phyloP scores from a whole-genome alignment of 2,329 filamentous ascomycete genomes.

The Escovopsis sp. region DNA sequence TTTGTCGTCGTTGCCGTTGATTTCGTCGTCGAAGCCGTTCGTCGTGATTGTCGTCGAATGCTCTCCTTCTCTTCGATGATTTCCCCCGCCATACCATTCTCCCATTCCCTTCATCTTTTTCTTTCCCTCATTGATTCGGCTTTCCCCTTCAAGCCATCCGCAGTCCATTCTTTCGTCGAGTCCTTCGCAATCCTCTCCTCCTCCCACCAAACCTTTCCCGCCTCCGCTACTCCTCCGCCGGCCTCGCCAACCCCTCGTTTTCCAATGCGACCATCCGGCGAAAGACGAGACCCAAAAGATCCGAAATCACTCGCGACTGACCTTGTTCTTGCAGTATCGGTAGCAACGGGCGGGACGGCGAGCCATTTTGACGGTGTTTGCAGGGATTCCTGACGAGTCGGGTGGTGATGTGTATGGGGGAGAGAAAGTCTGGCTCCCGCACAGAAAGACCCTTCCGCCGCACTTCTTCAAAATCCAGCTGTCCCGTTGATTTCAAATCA shows the following conservation, averaged over 20 bases:
- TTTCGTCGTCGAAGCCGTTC: no score
- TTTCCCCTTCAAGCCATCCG: no score
- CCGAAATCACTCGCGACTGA: slow-evolving; percentile 28
- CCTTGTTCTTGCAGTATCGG: slow-evolving; percentile 99
- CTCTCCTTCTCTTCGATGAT: no score
- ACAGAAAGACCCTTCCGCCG: slow-evolving; percentile 14
- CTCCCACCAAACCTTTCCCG: background rate
- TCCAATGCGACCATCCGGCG: no score
- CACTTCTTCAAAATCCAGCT: slow-evolving; percentile 15
- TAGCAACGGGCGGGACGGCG: slow-evolving; percentile 99
- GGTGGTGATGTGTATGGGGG: slow-evolving; percentile 21
- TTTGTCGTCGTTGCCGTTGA: no score
- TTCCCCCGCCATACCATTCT: no score
- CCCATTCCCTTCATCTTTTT: no score
- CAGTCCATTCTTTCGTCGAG: no score
- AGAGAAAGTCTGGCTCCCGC: slow-evolving; percentile 12
- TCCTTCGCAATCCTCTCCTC: background rate
- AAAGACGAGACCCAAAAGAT: no score
- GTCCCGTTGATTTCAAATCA: slow-evolving; percentile 43
- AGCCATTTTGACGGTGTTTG: slow-evolving; percentile 77
- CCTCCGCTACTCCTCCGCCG: background rate
- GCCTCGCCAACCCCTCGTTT: background rate
- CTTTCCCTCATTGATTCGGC: no score
- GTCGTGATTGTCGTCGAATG: no score
- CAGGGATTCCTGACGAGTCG: slow-evolving; percentile 16